phyloP scores from a whole-genome alignment of 352 stramenopile species.

The Globisporangium uncinulatum region DNA sequence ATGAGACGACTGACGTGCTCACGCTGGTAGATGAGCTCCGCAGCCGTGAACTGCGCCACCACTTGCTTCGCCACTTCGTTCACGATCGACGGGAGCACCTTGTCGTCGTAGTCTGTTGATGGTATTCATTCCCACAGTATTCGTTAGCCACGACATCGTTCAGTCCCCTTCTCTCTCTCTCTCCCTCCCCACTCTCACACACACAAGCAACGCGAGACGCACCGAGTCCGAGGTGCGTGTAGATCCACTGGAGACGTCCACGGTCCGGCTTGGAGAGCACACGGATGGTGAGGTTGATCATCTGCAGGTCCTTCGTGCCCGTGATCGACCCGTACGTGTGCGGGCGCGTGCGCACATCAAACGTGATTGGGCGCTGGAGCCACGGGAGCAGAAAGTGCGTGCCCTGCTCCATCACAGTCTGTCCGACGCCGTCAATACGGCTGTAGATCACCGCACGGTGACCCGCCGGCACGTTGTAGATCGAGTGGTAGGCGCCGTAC shows the following conservation, averaged over 20 bases:
- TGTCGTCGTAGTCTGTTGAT: slow-evolving; percentile 95
- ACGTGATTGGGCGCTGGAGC: slow-evolving; percentile 96
- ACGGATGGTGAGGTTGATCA: slow-evolving; percentile 99
- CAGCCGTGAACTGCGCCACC: slow-evolving; percentile 98
- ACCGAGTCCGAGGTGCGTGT: slow-evolving; percentile 92
- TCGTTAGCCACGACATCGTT: background rate
- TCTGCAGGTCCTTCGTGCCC: slow-evolving; percentile 97
- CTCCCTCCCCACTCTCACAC: background rate
- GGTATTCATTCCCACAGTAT: background rate
- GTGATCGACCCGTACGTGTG: slow-evolving; percentile 91
- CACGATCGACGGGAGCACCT: slow-evolving; percentile 97
- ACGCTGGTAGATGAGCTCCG: slow-evolving; percentile 99
- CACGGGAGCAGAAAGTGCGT: slow-evolving; percentile 98
- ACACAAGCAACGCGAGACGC: slow-evolving; percentile 3
- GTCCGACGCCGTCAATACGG: slow-evolving; percentile 79
- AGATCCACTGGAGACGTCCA: slow-evolving; percentile 94
- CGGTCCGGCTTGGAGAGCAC: slow-evolving; percentile 96
- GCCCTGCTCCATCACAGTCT: slow-evolving; percentile 87
- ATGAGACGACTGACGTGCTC: slow-evolving; percentile 95
- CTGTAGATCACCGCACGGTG: slow-evolving; percentile 89
- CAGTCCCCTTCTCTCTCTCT: too few relatives aligned
- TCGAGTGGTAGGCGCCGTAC: slow-evolving; percentile 77
- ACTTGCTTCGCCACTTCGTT: slow-evolving; percentile 99
- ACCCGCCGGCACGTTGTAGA: slow-evolving; percentile 87
- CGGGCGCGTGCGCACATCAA: slow-evolving; percentile 91